Evolutionary conservation across 768 basidiomycete genomes (phyloP), one percentile per base, ranked within the genome.

Genomic region (Amanita thiersii): DNA sequence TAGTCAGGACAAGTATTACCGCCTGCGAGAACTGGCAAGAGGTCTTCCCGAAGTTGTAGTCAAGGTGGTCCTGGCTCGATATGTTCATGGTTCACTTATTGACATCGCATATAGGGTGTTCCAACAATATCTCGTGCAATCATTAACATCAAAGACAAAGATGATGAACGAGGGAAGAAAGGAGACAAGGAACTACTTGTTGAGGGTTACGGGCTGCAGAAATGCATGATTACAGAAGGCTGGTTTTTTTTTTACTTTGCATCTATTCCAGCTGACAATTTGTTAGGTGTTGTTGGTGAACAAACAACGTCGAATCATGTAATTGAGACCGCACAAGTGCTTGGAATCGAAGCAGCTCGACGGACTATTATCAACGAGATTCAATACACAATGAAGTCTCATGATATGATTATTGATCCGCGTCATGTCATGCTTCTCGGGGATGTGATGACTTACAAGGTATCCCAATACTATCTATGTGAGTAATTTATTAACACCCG

Each of bases 401-500:
- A 99, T 66, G 91, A 91, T 53, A 93, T 99, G 86, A 92, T 83
- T 45, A 97, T 99, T 53, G 96, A 99, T 59, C 93, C 94, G 47
- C 86, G 96, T 40, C 96, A 99, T 60, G 88, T 98, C 53, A 96
- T 97, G 90, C 66, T 99, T 28, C 77, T 99, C 8, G 96, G 93
- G 36, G 96, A 99, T 61, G 92, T 97, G 46, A 99, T 99, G 96
- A 79, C 81, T 20, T 97, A 94, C 66, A 99, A 99, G 79, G 91
- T 82, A 45, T 24, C 58, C 44, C 8, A 14, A 32, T 40, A 19
- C 24, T 31, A 5, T 24, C 39, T 6, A 20, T 24, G 20, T 30
- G 15, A 21, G 15, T n/a, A 25, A 17, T 31, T 6, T 31, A 23
- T 10, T 10, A 37, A 24, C 30, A 9, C 44, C 21, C 19, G 14